Percentiles rank a stretch among this genome's conserved stretches.
phyloP scores from a whole-genome alignment of 2,329 filamentous ascomycete species.

The Ophiostoma populinum region DNA sequence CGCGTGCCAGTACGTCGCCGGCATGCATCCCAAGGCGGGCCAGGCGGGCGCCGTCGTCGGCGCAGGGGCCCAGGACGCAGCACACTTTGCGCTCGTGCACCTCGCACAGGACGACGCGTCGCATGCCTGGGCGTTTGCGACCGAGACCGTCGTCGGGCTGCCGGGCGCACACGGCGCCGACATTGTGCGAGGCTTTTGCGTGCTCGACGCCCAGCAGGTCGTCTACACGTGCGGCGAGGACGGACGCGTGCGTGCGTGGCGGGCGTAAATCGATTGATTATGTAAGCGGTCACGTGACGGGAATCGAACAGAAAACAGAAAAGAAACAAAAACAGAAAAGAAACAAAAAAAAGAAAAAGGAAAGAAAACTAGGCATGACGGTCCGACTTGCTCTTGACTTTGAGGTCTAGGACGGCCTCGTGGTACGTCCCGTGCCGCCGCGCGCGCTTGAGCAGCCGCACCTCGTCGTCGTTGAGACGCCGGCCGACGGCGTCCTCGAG shows the following conservation, averaged over 20 bases:
- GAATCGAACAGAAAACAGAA: background rate
- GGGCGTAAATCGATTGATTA: no score
- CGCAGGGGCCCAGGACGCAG: slow-evolving; percentile 46
- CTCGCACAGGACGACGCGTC: slow-evolving; percentile 29
- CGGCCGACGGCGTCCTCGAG: slow-evolving; percentile 67
- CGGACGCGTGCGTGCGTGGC: slow-evolving; percentile 39
- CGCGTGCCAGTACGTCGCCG: slow-evolving; percentile 57
- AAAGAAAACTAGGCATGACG: slow-evolving; percentile 38
- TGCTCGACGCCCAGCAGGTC: slow-evolving; percentile 40
- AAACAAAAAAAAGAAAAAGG: background rate
- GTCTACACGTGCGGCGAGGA: slow-evolving; percentile 44
- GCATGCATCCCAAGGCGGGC: slow-evolving; percentile 44
- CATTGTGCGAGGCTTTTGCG: slow-evolving; percentile 45
- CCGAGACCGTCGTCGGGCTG: slow-evolving; percentile 38
- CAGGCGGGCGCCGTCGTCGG: slow-evolving; percentile 40
- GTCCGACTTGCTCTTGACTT: slow-evolving; percentile 85
- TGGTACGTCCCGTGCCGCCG: slow-evolving; percentile 78
- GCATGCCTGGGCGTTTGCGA: slow-evolving; percentile 34
- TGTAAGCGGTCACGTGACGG: no score
- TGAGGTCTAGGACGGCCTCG: slow-evolving; percentile 68
- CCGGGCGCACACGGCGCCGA: slow-evolving; percentile 46
- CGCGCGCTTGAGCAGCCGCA: slow-evolving; percentile 65
- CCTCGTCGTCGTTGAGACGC: slow-evolving; percentile 67
- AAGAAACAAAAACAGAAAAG: background rate
- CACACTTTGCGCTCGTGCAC: slow-evolving; percentile 41